phyloP scores from a whole-genome alignment of 257 asterid genomes.

The Nicotiana tomentosiformis region DNA sequence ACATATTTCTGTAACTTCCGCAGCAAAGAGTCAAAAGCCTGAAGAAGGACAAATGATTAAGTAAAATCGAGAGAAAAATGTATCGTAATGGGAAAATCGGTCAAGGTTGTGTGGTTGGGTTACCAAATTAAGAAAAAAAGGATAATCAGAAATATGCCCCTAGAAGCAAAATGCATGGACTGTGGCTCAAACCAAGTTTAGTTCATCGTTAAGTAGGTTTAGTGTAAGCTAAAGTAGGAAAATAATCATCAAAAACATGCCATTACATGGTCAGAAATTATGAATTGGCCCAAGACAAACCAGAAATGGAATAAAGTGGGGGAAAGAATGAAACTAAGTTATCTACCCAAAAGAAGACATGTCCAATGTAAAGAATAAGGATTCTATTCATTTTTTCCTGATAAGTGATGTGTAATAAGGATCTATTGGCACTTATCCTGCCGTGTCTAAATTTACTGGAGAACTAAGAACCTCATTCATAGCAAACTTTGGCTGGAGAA shows the following conservation, averaged over 20 bases:
- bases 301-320: background rate
- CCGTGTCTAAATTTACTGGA: background rate
- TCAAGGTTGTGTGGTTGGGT: background rate
- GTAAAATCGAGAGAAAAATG: background rate
- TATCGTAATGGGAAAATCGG: background rate
- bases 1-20: constrained; percentile 70
- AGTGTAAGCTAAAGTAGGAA: background rate
- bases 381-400: background rate
- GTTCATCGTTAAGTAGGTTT: background rate
- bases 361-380: background rate
- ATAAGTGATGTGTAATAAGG: background rate
- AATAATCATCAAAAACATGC: background rate
- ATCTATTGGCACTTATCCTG: background rate
- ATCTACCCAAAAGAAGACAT: background rate
- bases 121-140: background rate
- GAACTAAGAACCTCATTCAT: background rate
- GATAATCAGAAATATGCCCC: background rate
- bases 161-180: background rate
- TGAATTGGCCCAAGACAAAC: background rate
- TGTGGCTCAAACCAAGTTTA: background rate
- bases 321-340: background rate
- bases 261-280: background rate
- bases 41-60: constrained; percentile 16
- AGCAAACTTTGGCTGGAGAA: background rate
- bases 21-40: constrained; percentile 92